phyloP scores from a whole-genome alignment of 2,329 filamentous ascomycete genomes.

The Leptographium radiaticola region DNA sequence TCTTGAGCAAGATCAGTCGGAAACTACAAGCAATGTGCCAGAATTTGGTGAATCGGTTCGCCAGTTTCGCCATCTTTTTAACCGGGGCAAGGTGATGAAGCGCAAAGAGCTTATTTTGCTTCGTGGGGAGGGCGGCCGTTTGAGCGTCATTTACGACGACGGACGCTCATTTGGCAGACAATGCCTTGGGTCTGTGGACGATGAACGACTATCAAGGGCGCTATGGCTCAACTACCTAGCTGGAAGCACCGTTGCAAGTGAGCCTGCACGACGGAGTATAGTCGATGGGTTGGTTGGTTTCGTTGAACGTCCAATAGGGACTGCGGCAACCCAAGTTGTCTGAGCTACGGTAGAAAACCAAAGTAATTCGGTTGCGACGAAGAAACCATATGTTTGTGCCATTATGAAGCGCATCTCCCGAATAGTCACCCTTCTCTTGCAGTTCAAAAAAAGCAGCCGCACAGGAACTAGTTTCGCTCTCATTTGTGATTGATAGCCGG shows the following conservation, averaged over 20 bases:
- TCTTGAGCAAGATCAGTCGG: conserved; percentile 11
- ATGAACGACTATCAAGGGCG: conserved; percentile 68
- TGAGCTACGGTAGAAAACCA: not conserved
- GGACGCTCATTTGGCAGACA: conserved; percentile 31
- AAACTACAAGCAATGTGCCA: not conserved
- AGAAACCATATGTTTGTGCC: no score
- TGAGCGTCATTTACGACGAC: conserved; percentile 56
- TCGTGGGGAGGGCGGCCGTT: conserved; percentile 49
- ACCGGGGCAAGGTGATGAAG: conserved; percentile 68
- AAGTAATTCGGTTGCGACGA: no score
- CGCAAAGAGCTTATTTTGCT: conserved; percentile 62
- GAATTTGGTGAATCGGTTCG: conserved; percentile 62
- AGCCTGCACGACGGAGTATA: conserved; percentile 66
- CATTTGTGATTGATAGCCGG: no score
- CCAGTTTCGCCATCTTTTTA: conserved; percentile 72
- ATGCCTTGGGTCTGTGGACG: conserved; percentile 56
- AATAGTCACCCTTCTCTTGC: not conserved
- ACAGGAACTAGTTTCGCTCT: not conserved
- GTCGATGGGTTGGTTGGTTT: conserved; percentile 81
- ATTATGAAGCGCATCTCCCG: not conserved
- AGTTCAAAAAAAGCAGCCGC: not conserved
- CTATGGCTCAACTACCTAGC: conserved; percentile 87
- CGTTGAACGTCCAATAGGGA: conserved; percentile 77
- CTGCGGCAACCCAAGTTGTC: conserved; percentile 66
- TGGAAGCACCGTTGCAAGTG: conserved; percentile 76